Evolutionary conservation across 495 filamentous ascomycete genomes (phyloP), one percentile per base, ranked within the genome.

Genomic region (Tuber brumale): DNA sequence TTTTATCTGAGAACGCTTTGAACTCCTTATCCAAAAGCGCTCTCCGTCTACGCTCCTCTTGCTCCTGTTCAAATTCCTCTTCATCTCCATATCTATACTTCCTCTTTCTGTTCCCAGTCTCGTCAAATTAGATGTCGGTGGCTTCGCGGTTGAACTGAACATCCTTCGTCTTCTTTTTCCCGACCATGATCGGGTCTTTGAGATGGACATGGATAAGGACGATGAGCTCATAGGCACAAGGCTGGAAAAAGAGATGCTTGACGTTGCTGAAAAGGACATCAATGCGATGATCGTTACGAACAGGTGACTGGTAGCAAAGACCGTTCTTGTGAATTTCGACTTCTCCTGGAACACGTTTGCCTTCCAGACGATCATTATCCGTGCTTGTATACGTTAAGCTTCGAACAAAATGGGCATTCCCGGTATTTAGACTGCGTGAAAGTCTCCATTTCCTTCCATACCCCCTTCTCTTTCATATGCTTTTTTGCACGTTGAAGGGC

Each of bases 51-150:
- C 96, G 90, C 83, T 99, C 96, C 84, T 99, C 95, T 85, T 99
- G 96, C 82, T 99, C 96, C 41, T 94, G 92, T 83, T 98, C 96
- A 76, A 98, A 98, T 83, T 99, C 96, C 81, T 99, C 96, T 83
- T 99, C 96, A 78, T 99, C 96, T 61, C 95, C 96, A 83, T 96
- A 98, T n/a, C 94, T 91, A 83, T 97, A 95, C 85, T 97, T 97
- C 71, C 96, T 92, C 85, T 97, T 97, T 70, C 96, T 89, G 83
- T 97, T 98, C 76, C 96, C 96, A 46, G 96, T 99, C 85, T 99
- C 96, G 83, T 99, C 96, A 80, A 99, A 98, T 82, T 95, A 92
- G 85, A 98, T 97, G 79, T 99, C 95, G 1, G 95, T 98, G 16
- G 96, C 96, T 85, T 99, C 96, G 69, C 96, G 89, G 77, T 97